These are phyloP conservation scores for Syzygium grande DNA, from an alignment of 345 rosid species.

Conservation along the genomic window DNA sequence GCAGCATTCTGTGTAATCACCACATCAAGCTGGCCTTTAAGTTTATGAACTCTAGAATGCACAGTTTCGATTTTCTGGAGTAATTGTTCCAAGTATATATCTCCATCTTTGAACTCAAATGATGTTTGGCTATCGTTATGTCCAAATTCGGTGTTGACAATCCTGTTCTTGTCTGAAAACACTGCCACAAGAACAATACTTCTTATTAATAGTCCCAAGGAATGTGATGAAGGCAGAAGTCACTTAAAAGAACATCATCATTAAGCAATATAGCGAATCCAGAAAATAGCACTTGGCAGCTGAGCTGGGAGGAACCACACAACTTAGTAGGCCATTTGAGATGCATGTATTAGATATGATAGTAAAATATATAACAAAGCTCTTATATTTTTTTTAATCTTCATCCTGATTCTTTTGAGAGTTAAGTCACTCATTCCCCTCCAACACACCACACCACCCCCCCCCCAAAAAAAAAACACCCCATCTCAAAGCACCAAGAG, in stretches of 20 bases:
- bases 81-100: constrained; percentile 44
- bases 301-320: not conserved
- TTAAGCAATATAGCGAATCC: not conserved
- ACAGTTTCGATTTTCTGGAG: constrained; percentile 64
- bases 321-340: not conserved
- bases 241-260: not conserved
- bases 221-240: not conserved
- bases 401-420: not conserved
- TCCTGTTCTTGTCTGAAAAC: constrained; percentile 26
- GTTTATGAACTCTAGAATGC: constrained; percentile 50
- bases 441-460: not conserved
- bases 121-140: constrained; percentile 22
- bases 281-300: not conserved
- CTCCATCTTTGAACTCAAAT: constrained; percentile 40
- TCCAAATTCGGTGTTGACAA: constrained; percentile 22
- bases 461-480: not conserved
- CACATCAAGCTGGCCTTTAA: constrained; percentile 54
- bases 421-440: not conserved
- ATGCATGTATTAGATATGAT: not conserved
- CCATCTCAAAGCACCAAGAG: not conserved
- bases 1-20: constrained; percentile 62
- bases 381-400: not conserved
- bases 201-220: not conserved
- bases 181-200: constrained; percentile 16
- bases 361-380: not conserved